These are phyloP conservation scores for Paraconiothyrium brasiliense DNA, from an alignment of 2,329 filamentous ascomycete species.

Conservation along the genomic window DNA sequence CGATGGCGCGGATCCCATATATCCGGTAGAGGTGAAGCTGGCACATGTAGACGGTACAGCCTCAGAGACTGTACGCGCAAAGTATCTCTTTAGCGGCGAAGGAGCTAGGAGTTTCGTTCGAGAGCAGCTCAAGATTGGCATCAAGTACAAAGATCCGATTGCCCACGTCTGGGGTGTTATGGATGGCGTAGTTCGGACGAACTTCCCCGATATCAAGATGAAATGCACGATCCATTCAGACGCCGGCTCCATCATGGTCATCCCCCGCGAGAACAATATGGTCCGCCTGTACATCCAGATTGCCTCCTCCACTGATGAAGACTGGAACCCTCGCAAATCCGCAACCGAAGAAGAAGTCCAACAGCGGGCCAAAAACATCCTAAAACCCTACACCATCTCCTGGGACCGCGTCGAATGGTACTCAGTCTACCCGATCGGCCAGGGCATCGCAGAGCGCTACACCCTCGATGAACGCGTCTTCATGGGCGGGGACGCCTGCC, in stretches of 20 bases:
- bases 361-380: constrained; percentile 64
- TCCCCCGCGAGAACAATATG: constrained; percentile 64
- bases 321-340: constrained; percentile 69
- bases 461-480: constrained; percentile 72
- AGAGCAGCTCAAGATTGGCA: constrained; percentile 72
- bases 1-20: constrained; percentile 69
- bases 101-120: constrained; percentile 69
- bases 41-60: constrained; percentile 78
- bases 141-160: constrained; percentile 70
- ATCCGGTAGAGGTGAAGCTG: constrained; percentile 82
- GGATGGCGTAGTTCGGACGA: constrained; percentile 70
- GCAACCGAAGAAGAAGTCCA: constrained; percentile 69
- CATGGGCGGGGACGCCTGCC: constrained; percentile 72
- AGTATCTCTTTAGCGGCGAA: constrained; percentile 71
- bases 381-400: constrained; percentile 67
- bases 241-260: constrained; percentile 71
- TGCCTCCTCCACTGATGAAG: constrained; percentile 68
- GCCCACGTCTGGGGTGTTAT: constrained; percentile 73
- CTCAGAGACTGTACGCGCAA: constrained; percentile 70
- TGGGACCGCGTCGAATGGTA: constrained; percentile 74
- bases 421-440: constrained; percentile 72
- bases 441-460: constrained; percentile 71
- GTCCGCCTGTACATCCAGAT: constrained; percentile 68
- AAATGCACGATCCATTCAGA: constrained; percentile 75
- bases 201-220: constrained; percentile 73